Conservation (phyloP, 257 asterid genomes). For the Solanum pimpinellifolium region DNA sequence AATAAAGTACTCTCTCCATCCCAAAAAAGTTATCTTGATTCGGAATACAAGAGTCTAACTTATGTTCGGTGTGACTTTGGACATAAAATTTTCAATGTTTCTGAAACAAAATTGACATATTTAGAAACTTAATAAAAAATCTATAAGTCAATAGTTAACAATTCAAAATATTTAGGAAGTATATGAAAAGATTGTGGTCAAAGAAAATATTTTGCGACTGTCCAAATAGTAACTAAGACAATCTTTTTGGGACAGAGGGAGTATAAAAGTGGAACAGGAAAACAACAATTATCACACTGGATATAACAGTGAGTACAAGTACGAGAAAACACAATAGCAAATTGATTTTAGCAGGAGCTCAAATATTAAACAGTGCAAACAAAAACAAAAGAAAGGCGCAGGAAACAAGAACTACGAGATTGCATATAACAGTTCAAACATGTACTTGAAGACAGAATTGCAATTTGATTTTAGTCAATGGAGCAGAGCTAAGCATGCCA, state of each 20-base stretch:
- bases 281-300: not conserved
- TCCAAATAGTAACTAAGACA: not conserved
- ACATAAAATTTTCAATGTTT: not conserved
- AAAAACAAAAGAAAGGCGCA: not conserved
- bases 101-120: not conserved
- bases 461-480: not conserved
- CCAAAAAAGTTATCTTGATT: not conserved
- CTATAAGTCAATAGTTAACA: not conserved
- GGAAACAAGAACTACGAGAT: not conserved
- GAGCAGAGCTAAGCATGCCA: not conserved
- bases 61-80: not conserved
- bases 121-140: not conserved
- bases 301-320: not conserved
- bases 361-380: not conserved
- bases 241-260: not conserved
- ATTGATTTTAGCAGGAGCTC: not conserved
- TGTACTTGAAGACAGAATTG: not conserved
- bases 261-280: not conserved
- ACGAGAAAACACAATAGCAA: not conserved
- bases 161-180: not conserved
- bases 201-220: not conserved
- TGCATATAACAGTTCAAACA: not conserved
- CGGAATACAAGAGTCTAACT: not conserved
- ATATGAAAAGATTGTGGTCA: not conserved
- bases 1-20: not conserved